phyloP scores from a whole-genome alignment of 495 filamentous ascomycete species.

The Penicillium pulvis region DNA sequence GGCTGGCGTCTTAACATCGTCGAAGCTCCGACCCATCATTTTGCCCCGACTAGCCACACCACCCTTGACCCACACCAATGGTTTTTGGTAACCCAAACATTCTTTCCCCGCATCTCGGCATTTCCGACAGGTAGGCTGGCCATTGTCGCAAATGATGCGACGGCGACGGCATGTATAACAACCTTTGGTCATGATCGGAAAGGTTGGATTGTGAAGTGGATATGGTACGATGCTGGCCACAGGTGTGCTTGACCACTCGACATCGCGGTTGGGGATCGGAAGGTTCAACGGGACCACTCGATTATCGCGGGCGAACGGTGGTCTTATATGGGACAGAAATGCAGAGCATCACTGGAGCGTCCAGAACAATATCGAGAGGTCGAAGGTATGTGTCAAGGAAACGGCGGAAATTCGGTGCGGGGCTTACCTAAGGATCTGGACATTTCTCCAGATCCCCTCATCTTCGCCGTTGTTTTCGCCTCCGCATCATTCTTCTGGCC shows the following conservation, averaged over 20 bases:
- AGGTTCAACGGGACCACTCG: conserved; percentile 6
- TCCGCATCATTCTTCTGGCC: conserved; percentile 4
- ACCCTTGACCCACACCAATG: conserved; percentile 53
- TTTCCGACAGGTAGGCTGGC: conserved; percentile 62
- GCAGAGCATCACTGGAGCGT: conserved; percentile 3
- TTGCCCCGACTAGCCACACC: conserved; percentile 52
- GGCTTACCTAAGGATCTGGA: conserved; percentile 23
- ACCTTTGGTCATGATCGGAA: conserved; percentile 46
- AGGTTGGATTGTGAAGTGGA: conserved; percentile 13
- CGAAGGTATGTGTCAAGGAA: not conserved
- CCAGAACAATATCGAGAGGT: not conserved
- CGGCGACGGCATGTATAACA: conserved; percentile 54
- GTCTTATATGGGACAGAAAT: not conserved
- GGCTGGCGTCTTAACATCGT: conserved; percentile 32
- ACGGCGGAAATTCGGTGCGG: conserved; percentile 12
- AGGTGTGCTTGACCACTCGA: conserved; percentile 25
- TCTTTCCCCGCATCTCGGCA: conserved; percentile 64
- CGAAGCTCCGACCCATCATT: conserved; percentile 54
- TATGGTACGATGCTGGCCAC: conserved; percentile 19
- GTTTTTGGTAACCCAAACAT: conserved; percentile 63
- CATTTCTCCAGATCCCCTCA: conserved; percentile 13
- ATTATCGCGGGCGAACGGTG: conserved; percentile 17
- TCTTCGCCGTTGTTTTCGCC: conserved; percentile 1
- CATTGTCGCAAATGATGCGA: conserved; percentile 61
- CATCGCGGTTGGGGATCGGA: conserved; percentile 27